A percentile compares a stretch with the other conserved stretches of the same genome.
These are phyloP conservation scores for Ophiostoma himal-ulmi DNA, from an alignment of 2,329 filamentous ascomycete species.

Conservation along the genomic window DNA sequence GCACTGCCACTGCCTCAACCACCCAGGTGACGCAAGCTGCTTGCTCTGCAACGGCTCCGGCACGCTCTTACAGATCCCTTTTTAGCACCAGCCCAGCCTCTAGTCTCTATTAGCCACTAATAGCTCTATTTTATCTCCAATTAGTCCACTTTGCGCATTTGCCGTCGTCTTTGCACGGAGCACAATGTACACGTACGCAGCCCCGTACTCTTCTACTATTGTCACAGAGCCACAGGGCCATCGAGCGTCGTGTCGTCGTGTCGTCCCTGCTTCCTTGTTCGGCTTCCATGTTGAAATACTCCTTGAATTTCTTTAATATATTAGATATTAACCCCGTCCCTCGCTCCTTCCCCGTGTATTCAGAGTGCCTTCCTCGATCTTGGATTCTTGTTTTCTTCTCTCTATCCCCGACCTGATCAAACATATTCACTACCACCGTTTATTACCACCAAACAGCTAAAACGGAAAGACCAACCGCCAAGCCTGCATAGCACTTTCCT, in stretches of 20 bases:
- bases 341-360: background rate
- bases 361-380: background rate
- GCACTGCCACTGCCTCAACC: background rate
- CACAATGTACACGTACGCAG: conserved; percentile 6
- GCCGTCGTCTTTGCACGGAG: background rate
- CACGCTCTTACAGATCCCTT: background rate
- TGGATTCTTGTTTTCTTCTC: background rate
- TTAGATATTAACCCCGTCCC: background rate
- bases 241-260: background rate
- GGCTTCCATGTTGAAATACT: background rate
- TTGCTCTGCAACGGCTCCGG: background rate
- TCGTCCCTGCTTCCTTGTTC: background rate
- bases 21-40: conserved; percentile 19
- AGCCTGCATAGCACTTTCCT: conserved; percentile 16
- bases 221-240: background rate
- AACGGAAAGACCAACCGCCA: background rate
- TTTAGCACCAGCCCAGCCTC: background rate
- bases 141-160: background rate
- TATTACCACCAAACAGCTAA: background rate
- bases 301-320: background rate
- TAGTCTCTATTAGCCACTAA: background rate
- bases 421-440: background rate
- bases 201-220: background rate
- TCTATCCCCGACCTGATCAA: background rate
- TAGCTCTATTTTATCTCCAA: background rate